Conservation (phyloP, 108 stramenopile species). For the Skeletonema grethae region DNA sequence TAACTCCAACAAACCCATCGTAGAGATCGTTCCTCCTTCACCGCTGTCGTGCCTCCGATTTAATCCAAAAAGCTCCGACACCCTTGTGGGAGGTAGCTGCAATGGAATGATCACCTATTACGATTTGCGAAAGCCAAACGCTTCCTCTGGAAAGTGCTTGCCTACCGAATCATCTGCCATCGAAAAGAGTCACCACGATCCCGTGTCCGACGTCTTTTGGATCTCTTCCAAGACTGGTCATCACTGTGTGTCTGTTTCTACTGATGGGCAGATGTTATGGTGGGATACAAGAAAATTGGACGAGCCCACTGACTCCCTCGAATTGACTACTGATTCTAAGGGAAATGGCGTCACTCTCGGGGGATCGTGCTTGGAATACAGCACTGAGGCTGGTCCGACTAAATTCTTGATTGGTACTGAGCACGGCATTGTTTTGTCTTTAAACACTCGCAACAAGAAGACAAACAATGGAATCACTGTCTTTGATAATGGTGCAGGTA, state of each 20-base stretch:
- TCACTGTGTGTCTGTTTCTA: slow-evolving; percentile 81
- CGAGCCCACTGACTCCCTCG: slow-evolving; percentile 73
- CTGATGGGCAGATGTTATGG: slow-evolving; percentile 88
- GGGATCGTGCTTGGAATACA: slow-evolving; percentile 85
- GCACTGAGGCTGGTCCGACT: slow-evolving; percentile 83
- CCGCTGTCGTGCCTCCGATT: slow-evolving; percentile 85
- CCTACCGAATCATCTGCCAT: slow-evolving; percentile 73
- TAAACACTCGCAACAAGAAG: slow-evolving; percentile 81
- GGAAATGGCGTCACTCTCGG: slow-evolving; percentile 73
- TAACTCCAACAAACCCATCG: slow-evolving; percentile 87
- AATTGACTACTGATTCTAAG: slow-evolving; percentile 64
- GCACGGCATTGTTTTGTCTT: slow-evolving; percentile 82
- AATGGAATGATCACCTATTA: slow-evolving; percentile 89
- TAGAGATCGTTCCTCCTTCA: slow-evolving; percentile 75
- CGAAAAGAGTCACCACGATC: slow-evolving; percentile 90
- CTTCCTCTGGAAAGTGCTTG: slow-evolving; percentile 53
- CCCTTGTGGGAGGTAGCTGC: slow-evolving; percentile 83
- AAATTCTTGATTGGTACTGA: slow-evolving; percentile 91
- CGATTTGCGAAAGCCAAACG: slow-evolving; percentile 71
- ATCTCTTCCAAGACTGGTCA: slow-evolving; percentile 88
- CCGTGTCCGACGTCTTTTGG: slow-evolving; percentile 90
- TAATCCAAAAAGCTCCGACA: slow-evolving; percentile 83
- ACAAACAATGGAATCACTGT: slow-evolving; percentile 83
- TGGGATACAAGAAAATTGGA: slow-evolving; percentile 88
- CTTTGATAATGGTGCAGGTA: slow-evolving; percentile 75